phyloP scores from a whole-genome alignment of 108 stramenopile genomes.

The Schizochytrium sp. region DNA sequence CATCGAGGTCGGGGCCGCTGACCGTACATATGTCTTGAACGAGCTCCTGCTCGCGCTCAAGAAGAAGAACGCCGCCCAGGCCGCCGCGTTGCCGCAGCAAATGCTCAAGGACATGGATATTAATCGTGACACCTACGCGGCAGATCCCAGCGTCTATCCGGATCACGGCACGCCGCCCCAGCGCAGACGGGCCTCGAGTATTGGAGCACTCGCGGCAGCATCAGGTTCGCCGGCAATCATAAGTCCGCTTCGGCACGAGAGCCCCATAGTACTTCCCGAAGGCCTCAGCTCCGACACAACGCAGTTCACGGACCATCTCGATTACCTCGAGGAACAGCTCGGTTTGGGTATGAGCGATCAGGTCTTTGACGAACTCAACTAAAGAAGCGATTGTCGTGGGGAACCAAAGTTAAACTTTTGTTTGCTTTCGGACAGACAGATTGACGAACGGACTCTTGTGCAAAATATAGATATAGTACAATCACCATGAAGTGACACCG shows the following conservation, averaged over 20 bases:
- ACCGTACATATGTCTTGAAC: neutral
- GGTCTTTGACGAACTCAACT: too few relatives aligned
- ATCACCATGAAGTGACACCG: too few relatives aligned
- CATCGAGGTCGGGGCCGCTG: neutral
- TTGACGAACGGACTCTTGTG: too few relatives aligned
- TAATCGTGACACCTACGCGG: neutral
- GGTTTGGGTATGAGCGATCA: too few relatives aligned
- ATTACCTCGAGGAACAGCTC: too few relatives aligned
- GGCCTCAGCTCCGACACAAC: neutral
- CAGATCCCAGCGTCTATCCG: neutral
- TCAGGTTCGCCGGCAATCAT: neutral
- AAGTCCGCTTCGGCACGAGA: neutral
- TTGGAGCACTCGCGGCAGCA: neutral
- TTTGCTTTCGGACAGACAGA: too few relatives aligned
- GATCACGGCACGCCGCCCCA: neutral
- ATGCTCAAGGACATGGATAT: neutral
- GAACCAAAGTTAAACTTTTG: too few relatives aligned
- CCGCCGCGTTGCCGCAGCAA: neutral
- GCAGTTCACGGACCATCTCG: too few relatives aligned
- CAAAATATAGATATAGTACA: too few relatives aligned
- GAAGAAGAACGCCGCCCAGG: neutral
- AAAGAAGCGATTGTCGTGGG: too few relatives aligned
- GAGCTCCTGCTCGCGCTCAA: neutral
- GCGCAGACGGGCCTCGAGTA: neutral
- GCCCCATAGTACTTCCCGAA: too few relatives aligned